Evolutionary conservation across 2,329 filamentous ascomycete species (phyloP), one percentile per base, ranked within the genome.

Genomic region (Ophiocordyceps australis): DNA sequence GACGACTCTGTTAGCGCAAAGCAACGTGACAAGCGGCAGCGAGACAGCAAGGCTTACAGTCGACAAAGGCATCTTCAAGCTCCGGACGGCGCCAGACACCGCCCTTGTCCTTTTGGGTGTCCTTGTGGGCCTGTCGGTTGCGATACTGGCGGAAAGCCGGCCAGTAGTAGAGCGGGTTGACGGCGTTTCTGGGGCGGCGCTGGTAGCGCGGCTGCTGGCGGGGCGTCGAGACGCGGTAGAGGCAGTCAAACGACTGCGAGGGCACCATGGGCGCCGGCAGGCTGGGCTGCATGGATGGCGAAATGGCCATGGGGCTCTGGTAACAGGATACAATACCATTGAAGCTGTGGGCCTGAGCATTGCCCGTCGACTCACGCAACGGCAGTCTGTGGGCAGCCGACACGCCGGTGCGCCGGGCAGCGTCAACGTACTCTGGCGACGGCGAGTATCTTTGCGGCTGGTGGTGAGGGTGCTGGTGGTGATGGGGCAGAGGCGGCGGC

Each of bases 71-170:
- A 53, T 67, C 59, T 41, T 77, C 72, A 7, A 76, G 54, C 35
- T 67, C 59, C 4, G 68, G 57, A 20, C 49, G 45, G 22, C 50
- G 44, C 50, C 50, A 54, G 20, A 28, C 72, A 55, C 72, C 72
- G 65, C 45, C 52, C 38, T 72, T 66, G 35, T 66, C 60, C 37
- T 72, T 67, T 30, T 54, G 50, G 30, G 62, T 59, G 30, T 68
- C 65, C 43, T 74, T 73, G 46, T 71, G 65, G 33, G 59, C 62
- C 46, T 74, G 70, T 42, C 71, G 65, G 41, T 63, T 62, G 36
- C 72, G 63, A 46, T 77, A 77, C 36, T 71, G 65, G 31, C 65
- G 60, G 39, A 76, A 77, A 32, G 70, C 62, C 11, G 62, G 60
- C 35, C 67, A 68, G 29, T 63, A 57, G 38, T 69, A 69, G 36